A percentile compares a stretch with the other conserved stretches of the same genome.
Evolutionary conservation across 176 grass and related monocot species (phyloP).

Genomic region (Phoenix roebelenii): DNA sequence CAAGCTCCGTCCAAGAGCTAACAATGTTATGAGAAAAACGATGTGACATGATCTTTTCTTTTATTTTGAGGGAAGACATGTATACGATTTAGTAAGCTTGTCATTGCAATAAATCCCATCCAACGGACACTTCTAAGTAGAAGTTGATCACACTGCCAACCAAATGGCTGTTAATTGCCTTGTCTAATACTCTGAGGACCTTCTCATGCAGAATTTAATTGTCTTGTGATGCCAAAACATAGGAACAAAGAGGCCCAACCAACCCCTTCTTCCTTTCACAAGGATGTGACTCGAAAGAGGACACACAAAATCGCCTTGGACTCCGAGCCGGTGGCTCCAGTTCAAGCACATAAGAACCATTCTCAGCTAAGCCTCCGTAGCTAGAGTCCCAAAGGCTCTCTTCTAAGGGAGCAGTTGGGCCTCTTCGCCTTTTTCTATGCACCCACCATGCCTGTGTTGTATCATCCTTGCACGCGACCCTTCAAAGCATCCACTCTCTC

Average conservation of each 20-base stretch:
- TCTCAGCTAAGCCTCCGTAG: conserved; percentile 7
- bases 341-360: conserved; percentile 41
- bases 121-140: no score
- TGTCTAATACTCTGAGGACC: no score
- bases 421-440: no score
- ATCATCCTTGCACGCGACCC: not conserved
- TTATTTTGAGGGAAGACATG: no score
- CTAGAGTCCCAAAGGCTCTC: conserved; percentile 11
- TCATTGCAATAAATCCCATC: no score
- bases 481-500: not conserved
- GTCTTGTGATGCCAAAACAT: not conserved
- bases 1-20: no score
- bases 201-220: no score
- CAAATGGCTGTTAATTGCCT: no score
- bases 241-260: conserved; percentile 32
- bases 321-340: conserved; percentile 41
- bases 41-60: no score
- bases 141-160: no score
- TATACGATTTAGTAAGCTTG: no score
- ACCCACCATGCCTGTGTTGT: not conserved
- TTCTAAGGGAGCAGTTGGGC: conserved; percentile 21
- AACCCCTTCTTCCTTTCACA: conserved; percentile 20
- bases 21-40: no score
- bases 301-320: conserved; percentile 31
- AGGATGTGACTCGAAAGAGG: conserved; percentile 5